Evolutionary conservation across 2,329 filamentous ascomycete species (phyloP), one percentile per base, ranked within the genome.

Genomic region (Fusarium penzigii): DNA sequence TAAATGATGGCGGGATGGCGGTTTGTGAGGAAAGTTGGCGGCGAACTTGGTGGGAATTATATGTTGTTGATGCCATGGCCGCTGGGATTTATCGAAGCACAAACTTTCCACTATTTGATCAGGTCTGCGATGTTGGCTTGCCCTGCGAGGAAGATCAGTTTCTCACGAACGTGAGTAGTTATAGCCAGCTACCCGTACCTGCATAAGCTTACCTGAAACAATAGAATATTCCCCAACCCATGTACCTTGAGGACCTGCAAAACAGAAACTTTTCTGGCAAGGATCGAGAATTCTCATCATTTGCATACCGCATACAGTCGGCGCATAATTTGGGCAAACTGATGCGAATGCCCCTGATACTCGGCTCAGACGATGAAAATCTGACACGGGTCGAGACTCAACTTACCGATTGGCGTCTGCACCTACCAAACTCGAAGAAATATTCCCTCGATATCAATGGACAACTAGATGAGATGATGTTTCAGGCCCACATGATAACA

Each of bases 11-110:
- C 29, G 83, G 84, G 6, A 83, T 88, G 53, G 78, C 83, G 0
- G 77, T 91, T 2, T 68, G 92, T 3, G 89, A 93, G 67, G 92
- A 97, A 70, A 90, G 87, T 68, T 88, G 90, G 83, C 83, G 91
- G 16, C 81, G 92, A 52, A 97, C 92, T 2, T 97, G 92, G 92
- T 97, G 92, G 92, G 91, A 85, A 56, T 67, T 85, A 5, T 93
- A 87, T 66, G 81, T 90, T n/a, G 82, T 90, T 13, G 91, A 96
- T 67, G 90, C 88, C 49, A 88, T 96, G 81, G 81, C 95, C 59
- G 89, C 90, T 6, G 90, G 89, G 4, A 85, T 96, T 59, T 89
- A 89, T 60, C 82, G 86, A 12, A 82, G 84, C 55, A 87, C 88
- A 40, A 87, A 83, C 49, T 89, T 90, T 68, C 71, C 80, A n/a